Evolutionary conservation across 805 yeast genomes (phyloP), one percentile per base, ranked within the genome.

Genomic region (Schwanniomyces yamadae): DNA sequence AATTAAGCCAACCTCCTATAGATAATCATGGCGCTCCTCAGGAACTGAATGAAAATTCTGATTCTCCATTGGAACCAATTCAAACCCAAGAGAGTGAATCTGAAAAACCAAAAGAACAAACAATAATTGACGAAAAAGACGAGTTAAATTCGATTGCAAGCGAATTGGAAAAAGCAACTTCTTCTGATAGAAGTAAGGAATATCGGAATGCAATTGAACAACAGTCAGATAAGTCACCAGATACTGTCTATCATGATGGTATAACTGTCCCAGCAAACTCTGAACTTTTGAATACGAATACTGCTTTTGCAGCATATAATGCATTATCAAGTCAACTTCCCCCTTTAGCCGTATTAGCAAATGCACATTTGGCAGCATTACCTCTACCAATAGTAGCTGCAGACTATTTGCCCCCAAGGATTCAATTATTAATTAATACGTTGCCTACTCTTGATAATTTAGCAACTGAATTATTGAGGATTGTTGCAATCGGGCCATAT

Each of bases 391-490:
- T 80, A 4, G 68, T 75, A 2, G 80, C 84, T 1, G 78, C 82
- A 8, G 74, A 69, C 27, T 63, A 71, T 43, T 57, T 78, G 17
- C 78, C 83, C 1, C 73, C 79, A 15, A 73, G 85, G 48, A 72
- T 80, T 13, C 88, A 83, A 51, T 63, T 84, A 26, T 63, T 81
- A 19, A 65, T 84, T 36, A 80, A 82, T 46, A 74, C 89, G 0
- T 60, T 89, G 27, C 90, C 95, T 0, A 75, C 86, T 1, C 61
- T 90, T 41, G 96, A 89, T 52, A 86, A 86, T 46, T 69, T 90
- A 35, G 78, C 96, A 0, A 77, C 89, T 1, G 97, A 90, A 54
- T 66, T 90, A 13, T 65, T 90, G 36, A 69, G 93, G 42, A 68
- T 82, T 2, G 76, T 89, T 24, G 83, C 86, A 6, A 70, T 76